A percentile compares a stretch with the other conserved stretches of the same genome.
Evolutionary conservation across 1,284 basidiomycete species (phyloP).

Genomic region (Pyrrhoderma noxium): DNA sequence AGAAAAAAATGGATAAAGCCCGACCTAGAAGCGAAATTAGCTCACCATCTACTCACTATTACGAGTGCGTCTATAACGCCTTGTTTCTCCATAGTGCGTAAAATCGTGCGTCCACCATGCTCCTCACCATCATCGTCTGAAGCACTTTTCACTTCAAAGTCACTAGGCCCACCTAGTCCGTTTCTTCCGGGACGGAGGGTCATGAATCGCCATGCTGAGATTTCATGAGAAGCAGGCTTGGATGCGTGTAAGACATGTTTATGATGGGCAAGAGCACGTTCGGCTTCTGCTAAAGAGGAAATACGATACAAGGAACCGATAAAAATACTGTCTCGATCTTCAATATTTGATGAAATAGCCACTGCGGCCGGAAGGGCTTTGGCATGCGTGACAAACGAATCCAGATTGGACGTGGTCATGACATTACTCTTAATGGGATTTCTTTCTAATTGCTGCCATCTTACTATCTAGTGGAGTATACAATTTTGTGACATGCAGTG

Average conservation of each 20-base stretch:
- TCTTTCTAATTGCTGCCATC: no score
- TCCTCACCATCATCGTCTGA: constrained; percentile 67
- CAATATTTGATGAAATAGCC: constrained; percentile 62
- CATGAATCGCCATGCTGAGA: constrained; percentile 72
- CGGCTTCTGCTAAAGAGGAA: constrained; percentile 40
- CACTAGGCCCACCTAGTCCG: constrained; percentile 57
- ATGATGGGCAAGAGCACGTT: constrained; percentile 39
- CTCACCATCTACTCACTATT: constrained; percentile 68
- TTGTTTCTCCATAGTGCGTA: constrained; percentile 64
- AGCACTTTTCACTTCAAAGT: constrained; percentile 58
- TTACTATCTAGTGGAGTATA: no score
- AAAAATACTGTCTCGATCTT: constrained; percentile 65
- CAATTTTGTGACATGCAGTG: no score
- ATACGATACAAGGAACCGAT: constrained; percentile 53
- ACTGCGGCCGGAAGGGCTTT: constrained; percentile 42
- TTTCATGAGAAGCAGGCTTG: constrained; percentile 60
- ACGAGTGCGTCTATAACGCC: constrained; percentile 59
- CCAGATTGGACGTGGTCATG: constrained; percentile 31
- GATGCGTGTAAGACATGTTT: constrained; percentile 45
- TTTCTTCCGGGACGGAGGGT: constrained; percentile 55
- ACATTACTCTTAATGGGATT: not conserved
- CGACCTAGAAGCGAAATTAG: constrained; percentile 17
- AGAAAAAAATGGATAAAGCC: not conserved
- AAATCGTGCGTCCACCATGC: constrained; percentile 54
- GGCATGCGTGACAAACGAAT: constrained; percentile 44